Percentiles rank a stretch among this genome's conserved stretches.
phyloP scores from a whole-genome alignment of 805 yeast genomes.

The Yamadazyma ubonensis region DNA sequence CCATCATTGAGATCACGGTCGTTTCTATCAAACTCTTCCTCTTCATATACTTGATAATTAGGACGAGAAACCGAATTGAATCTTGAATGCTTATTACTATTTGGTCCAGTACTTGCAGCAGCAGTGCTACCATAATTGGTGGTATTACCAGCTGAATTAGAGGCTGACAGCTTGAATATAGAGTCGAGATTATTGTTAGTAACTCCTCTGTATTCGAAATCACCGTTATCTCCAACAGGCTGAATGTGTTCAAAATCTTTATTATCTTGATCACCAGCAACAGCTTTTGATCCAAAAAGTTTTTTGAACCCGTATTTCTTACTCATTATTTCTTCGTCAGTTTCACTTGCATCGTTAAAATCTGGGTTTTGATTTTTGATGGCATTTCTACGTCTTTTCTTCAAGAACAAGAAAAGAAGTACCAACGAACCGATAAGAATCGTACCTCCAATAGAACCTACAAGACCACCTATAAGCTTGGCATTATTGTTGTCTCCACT shows the following conservation, averaged over 20 bases:
- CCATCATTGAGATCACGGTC: too few relatives aligned
- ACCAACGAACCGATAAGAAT: constrained; percentile 39
- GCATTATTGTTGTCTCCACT: constrained; percentile 24
- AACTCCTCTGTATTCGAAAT: constrained; percentile 44
- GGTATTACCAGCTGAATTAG: constrained; percentile 16
- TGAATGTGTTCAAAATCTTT: constrained; percentile 11
- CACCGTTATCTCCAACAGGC: constrained; percentile 20
- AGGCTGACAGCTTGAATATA: constrained; percentile 28
- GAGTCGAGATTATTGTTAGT: constrained; percentile 44
- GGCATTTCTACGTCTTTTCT: constrained; percentile 25
- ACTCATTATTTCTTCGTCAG: constrained; percentile 11
- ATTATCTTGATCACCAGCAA: background rate
- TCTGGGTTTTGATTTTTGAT: constrained; percentile 45
- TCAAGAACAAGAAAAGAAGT: constrained; percentile 34
- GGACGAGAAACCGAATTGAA: constrained; percentile 26
- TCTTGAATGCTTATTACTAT: constrained; percentile 23
- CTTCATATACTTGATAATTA: constrained; percentile 11
- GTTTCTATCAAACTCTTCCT: constrained; percentile 10
- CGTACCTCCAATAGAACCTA: constrained; percentile 48
- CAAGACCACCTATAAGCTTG: constrained; percentile 44
- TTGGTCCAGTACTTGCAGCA: constrained; percentile 13
- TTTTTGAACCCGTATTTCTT: constrained; percentile 27
- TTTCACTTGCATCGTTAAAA: constrained; percentile 29
- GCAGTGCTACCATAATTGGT: constrained; percentile 10
- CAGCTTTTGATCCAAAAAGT: constrained; percentile 27